A percentile compares a stretch with the other conserved stretches of the same genome.
These are phyloP conservation scores for Cytospora mali DNA, from an alignment of 2,329 filamentous ascomycete species.

Conservation along the genomic window DNA sequence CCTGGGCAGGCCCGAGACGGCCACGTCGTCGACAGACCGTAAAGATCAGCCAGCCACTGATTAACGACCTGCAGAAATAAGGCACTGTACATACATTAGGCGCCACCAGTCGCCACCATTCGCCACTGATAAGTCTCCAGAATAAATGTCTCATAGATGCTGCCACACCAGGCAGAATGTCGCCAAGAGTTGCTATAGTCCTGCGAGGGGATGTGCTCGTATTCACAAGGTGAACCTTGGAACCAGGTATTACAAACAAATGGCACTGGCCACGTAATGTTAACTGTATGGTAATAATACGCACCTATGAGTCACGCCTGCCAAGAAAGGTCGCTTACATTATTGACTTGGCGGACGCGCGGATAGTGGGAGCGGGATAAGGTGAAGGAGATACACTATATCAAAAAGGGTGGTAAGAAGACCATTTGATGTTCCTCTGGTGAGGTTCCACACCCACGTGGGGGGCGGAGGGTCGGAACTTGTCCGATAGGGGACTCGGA, in stretches of 20 bases:
- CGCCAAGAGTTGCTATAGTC: background rate
- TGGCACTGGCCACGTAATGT: background rate
- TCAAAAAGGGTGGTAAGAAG: background rate
- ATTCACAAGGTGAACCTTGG: background rate
- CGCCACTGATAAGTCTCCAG: background rate
- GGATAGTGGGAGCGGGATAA: background rate
- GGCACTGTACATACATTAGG: too few species aligned
- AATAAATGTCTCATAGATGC: background rate
- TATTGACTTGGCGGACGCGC: background rate
- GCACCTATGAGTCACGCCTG: background rate
- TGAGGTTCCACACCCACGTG: slow-evolving; percentile 1
- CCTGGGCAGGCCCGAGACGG: background rate
- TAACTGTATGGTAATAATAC: background rate
- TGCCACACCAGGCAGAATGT: background rate
- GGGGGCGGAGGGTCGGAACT: background rate
- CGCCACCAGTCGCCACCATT: background rate
- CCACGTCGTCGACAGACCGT: background rate
- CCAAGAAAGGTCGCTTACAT: background rate
- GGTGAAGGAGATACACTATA: background rate
- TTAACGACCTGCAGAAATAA: background rate
- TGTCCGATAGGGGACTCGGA: background rate
- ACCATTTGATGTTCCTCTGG: too few species aligned
- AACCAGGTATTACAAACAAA: background rate
- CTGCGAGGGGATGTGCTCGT: background rate
- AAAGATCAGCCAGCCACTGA: background rate